Evolutionary conservation across 2,329 filamentous ascomycete species (phyloP), one percentile per base, ranked within the genome.

Genomic region (Pseudogymnoascus sp.): DNA sequence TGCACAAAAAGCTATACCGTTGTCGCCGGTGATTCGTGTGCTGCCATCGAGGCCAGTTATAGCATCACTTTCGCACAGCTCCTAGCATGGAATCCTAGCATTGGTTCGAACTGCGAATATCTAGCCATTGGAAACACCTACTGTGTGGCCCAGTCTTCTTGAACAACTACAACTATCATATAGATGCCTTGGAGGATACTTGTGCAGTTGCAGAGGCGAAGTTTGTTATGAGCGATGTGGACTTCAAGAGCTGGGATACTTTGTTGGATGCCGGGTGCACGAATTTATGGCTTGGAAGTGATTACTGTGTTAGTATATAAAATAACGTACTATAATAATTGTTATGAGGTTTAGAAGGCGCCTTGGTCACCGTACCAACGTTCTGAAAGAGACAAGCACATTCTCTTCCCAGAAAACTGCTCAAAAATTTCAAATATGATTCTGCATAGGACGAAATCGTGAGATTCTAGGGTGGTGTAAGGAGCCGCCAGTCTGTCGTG

Each of bases 1-100:
- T 62, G 7, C 71, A 71, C 62, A 74, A 73, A 25, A 67, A 72
- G 11, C 70, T 65, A 38, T 75, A 74, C 58, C 64, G 63, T 74
- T 0, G 37, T 65, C 6, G 43, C 14, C 0, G 69, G 67, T 1
- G 69, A 72, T 8, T 64, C 55, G 4, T 75, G 73, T 43, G 60
- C 38, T 8, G 62, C 52, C 0, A 73, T 76, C 25, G 67, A 68
- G 6, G 38, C 60, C 0, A 59, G 60, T 5, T 63, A 70, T 1
- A 63, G 65, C 5, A 70, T 74, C 41, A 55, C 67, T 0, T 43
- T 70, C 6, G 59, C 65, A 3, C 52, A 73, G 9, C 69, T 76
- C 23, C 65, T 70, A 31, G 43, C 59, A 14, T 70, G 67, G 66
- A 71, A 70, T 59, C 62, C 68, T 1, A 66, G 61, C 7, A 61